These are phyloP conservation scores for Diversispora eburnea DNA, from an alignment of 192 early-diverging fungal species.

Conservation along the genomic window DNA sequence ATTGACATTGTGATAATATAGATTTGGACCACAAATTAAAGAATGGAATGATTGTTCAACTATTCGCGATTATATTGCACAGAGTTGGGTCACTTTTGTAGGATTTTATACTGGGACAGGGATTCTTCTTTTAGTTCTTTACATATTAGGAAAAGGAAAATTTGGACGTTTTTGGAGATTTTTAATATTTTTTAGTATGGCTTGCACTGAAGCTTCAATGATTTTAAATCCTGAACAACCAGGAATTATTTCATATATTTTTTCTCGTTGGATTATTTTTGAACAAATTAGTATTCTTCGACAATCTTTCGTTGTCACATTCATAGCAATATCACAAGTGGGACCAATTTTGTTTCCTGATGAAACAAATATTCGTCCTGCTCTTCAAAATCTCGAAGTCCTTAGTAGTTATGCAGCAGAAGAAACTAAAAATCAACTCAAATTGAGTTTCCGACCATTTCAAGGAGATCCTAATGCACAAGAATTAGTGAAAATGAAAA, in stretches of 20 bases:
- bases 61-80: slow-evolving; percentile 29
- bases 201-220: slow-evolving; percentile 42
- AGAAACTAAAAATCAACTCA: slow-evolving; percentile 36
- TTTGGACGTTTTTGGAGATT: slow-evolving; percentile 49
- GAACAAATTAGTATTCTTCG: slow-evolving; percentile 43
- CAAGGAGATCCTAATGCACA: slow-evolving; percentile 34
- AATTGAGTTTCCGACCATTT: slow-evolving; percentile 40
- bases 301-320: slow-evolving; percentile 44
- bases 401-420: slow-evolving; percentile 36
- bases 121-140: slow-evolving; percentile 38
- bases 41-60: slow-evolving; percentile 36
- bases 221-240: slow-evolving; percentile 32
- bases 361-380: slow-evolving; percentile 29
- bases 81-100: slow-evolving; percentile 26
- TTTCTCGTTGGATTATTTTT: slow-evolving; percentile 38
- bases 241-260: slow-evolving; percentile 29
- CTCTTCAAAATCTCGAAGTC: slow-evolving; percentile 34
- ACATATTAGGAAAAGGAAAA: slow-evolving; percentile 46
- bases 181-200: slow-evolving; percentile 43
- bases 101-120: slow-evolving; percentile 44
- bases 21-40: slow-evolving; percentile 37
- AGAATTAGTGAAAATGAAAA: slow-evolving; percentile 37
- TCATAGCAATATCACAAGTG: slow-evolving; percentile 46
- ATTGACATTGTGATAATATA: neutral
- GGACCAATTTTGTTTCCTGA: slow-evolving; percentile 46